Percentiles rank a stretch among this genome's conserved stretches.
These are phyloP conservation scores for Polytrichum formosum DNA, from an alignment of 225 moss, liverwort and hornwort species.

Conservation along the genomic window DNA sequence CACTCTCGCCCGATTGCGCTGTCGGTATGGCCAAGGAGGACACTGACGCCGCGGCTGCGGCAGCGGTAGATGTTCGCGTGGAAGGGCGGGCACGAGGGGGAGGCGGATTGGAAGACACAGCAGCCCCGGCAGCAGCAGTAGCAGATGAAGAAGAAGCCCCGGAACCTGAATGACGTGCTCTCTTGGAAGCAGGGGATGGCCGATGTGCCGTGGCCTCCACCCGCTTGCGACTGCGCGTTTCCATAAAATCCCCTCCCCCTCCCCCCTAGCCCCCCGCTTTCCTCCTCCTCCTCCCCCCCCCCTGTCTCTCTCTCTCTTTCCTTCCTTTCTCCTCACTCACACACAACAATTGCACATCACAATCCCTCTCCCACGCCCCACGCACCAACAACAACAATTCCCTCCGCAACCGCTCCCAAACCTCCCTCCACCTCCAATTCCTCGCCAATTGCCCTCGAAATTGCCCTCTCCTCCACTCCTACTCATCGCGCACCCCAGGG, in stretches of 20 bases:
- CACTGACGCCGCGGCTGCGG: slow-evolving; percentile 21
- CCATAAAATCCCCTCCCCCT: slow-evolving; percentile 81
- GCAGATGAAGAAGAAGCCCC: slow-evolving; percentile 21
- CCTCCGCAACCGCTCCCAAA: too few relatives aligned
- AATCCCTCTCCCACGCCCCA: neutral
- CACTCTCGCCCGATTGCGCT: slow-evolving; percentile 21
- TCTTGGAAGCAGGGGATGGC: slow-evolving; percentile 93
- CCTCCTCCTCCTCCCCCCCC: neutral
- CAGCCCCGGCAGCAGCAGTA: slow-evolving; percentile 26
- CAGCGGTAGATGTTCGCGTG: slow-evolving; percentile 65
- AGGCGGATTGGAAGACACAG: slow-evolving; percentile 6
- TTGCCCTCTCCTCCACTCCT: too few relatives aligned
- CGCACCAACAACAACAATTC: too few relatives aligned
- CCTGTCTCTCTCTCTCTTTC: too few relatives aligned
- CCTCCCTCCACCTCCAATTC: too few relatives aligned
- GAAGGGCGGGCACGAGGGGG: slow-evolving; percentile 88
- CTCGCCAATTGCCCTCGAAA: too few relatives aligned
- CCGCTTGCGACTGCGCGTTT: slow-evolving; percentile 99
- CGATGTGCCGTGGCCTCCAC: slow-evolving; percentile 99
- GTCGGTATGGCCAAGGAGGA: slow-evolving; percentile 21
- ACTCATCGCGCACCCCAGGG: too few relatives aligned
- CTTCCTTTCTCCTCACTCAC: neutral
- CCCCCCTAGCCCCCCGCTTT: slow-evolving; percentile 40
- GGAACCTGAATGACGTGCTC: slow-evolving; percentile 64
- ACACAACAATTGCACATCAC: slow-evolving; percentile 1